Base-by-base conservation (phyloP, 2,329 filamentous ascomycete genomes). In the Macrophomina pseudophaseolina region DNA sequence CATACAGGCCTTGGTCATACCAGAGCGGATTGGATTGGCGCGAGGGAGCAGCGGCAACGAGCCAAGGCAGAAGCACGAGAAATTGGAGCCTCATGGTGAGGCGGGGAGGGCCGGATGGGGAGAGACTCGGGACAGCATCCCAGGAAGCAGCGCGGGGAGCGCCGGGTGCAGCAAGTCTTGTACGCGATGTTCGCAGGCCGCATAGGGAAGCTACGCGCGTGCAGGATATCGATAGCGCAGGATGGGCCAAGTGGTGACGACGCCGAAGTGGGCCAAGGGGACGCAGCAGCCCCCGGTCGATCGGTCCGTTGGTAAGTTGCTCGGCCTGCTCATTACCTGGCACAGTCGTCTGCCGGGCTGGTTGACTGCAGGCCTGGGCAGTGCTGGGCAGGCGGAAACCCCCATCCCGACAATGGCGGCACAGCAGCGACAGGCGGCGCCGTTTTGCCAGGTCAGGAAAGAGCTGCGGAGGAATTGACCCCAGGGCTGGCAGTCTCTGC, bases 1-100 rank as follows among this genome's bases (percentile, higher is more conserved):
- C 65, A 18, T 62, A 66, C 23, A 66, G 40, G 30, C 65, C 65
- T 49, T 66, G 65, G 28, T 66, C 65, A 30, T 66, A 66, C 65
- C 65, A 66, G 30, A 66, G 65, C 16, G 65, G 49, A 49, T 66
- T 66, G 35, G 46, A 59, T n/a, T 66, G 40, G 46, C 52, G 42
- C 33, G 54, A 60, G 28, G 65, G 65, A 8, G 49, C 35, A n/a
- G 56, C 65, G 35, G 16, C 33, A 4, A 48, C 49, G 11, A 66
- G 48, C 14, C 53, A 38, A 28, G 65, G 65, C 23, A 66, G 48
- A 12, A 46, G 23, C 38, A 49, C 54, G 30, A 66, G 32, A n/a
- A 66, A 6, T 7, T 32, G 30, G 7, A 35, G 38, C 65, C 58
- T 53, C 65, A 66, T 66, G 56, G 5, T 23, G 56, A 52, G 53